These are phyloP conservation scores for Steccherinum ochraceum DNA, from an alignment of 768 basidiomycete species.

Conservation along the genomic window DNA sequence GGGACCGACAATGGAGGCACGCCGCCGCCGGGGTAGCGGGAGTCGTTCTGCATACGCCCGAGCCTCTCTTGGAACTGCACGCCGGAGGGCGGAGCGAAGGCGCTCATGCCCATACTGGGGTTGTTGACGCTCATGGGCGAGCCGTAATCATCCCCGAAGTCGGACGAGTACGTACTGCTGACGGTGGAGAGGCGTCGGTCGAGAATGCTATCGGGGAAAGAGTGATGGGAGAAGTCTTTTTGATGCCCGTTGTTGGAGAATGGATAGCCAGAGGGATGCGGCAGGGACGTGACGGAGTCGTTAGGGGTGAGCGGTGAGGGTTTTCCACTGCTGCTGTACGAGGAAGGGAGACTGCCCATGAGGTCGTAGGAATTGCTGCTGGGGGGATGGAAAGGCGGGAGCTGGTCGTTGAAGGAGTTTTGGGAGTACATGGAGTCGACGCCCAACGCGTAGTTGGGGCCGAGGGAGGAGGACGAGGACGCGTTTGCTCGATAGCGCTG, in stretches of 20 bases:
- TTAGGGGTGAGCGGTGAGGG: slow-evolving; percentile 70
- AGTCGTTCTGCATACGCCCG: slow-evolving; percentile 16
- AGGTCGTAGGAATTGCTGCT: slow-evolving; percentile 58
- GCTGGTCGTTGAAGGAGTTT: slow-evolving; percentile 51
- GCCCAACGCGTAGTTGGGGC: slow-evolving; percentile 46
- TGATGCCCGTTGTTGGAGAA: slow-evolving; percentile 24
- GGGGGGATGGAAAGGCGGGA: slow-evolving; percentile 49
- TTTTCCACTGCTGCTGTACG: slow-evolving; percentile 65
- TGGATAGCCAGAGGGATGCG: slow-evolving; percentile 46
- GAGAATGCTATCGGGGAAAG: slow-evolving; percentile 50
- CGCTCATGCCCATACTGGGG: slow-evolving; percentile 36
- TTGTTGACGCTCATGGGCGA: slow-evolving; percentile 36
- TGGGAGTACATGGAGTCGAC: slow-evolving; percentile 56
- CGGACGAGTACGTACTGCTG: slow-evolving; percentile 43
- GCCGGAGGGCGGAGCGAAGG: slow-evolving; percentile 31
- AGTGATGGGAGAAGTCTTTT: slow-evolving; percentile 51
- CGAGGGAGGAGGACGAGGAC: slow-evolving; percentile 64
- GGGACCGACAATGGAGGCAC: slow-evolving; percentile 42
- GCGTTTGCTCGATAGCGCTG: slow-evolving; percentile 68
- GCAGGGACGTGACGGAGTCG: slow-evolving; percentile 54
- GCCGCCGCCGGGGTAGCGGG: slow-evolving; percentile 38
- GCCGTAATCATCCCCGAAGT: slow-evolving; percentile 61
- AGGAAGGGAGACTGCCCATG: slow-evolving; percentile 55
- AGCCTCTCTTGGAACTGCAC: slow-evolving; percentile 49
- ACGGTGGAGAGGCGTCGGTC: slow-evolving; percentile 53